Conservation (phyloP, 2,329 filamentous ascomycete species). For the Helotiales sp. region DNA sequence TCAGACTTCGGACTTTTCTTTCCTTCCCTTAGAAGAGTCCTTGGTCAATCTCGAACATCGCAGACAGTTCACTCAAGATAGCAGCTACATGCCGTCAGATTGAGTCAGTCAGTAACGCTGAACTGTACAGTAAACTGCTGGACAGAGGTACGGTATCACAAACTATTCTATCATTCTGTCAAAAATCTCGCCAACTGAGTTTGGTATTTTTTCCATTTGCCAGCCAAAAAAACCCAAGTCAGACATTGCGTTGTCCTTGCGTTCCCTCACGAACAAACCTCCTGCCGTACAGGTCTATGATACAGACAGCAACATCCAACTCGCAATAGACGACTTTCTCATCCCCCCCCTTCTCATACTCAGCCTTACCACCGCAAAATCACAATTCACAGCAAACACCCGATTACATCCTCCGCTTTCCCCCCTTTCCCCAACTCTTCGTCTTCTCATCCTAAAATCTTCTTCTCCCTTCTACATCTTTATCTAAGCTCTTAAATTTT, state of each 20-base stretch:
- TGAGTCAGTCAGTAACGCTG: constrained; percentile 46
- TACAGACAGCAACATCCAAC: constrained; percentile 69
- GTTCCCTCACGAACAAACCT: background rate
- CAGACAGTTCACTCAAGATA: constrained; percentile 8
- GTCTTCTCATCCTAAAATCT: too few species aligned
- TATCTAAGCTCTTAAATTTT: too few species aligned
- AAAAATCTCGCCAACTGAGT: too few species aligned
- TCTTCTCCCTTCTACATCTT: too few species aligned
- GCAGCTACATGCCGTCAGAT: constrained; percentile 27
- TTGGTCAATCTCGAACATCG: background rate
- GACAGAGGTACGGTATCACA: constrained; percentile 43
- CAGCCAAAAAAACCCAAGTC: too few species aligned
- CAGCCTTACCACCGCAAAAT: constrained; percentile 32
- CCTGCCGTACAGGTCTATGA: constrained; percentile 59
- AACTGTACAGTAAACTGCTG: constrained; percentile 57
- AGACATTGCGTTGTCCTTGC: too few species aligned
- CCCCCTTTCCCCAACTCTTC: constrained; percentile 40
- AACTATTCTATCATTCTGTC: background rate
- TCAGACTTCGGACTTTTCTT: background rate
- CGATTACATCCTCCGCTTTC: background rate
- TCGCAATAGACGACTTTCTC: constrained; percentile 64
- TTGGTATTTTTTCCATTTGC: too few species aligned
- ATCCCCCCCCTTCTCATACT: constrained; percentile 58
- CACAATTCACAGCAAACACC: too few species aligned
- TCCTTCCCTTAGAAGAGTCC: background rate